Evolutionary conservation across 371 early-diverging fungal species (phyloP).

Genomic region (Rhizomucor miehei): DNA sequence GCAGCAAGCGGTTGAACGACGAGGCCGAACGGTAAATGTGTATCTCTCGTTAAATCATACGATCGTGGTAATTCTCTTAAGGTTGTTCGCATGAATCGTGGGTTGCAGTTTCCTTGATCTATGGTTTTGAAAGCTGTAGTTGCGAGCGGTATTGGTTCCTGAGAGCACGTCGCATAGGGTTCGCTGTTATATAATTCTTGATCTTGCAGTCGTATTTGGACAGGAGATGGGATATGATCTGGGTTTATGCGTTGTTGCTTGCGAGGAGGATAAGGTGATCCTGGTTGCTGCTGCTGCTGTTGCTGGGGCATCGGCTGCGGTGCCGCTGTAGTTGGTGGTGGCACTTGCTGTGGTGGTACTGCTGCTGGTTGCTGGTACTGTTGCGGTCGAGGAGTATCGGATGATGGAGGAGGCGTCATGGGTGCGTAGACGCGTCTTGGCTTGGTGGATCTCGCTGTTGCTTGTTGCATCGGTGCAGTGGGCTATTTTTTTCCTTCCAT

Average conservation of each 20-base stretch:
- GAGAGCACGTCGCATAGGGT: constrained; percentile 70
- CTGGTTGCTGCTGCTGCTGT: constrained; percentile 11
- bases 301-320: constrained; percentile 9
- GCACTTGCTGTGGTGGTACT: constrained; percentile 11
- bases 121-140: constrained; percentile 74
- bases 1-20: constrained; percentile 92
- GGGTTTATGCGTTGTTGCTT: constrained; percentile 74
- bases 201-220: constrained; percentile 77
- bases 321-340: constrained; percentile 3
- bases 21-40: constrained; percentile 83
- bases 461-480: constrained; percentile 14
- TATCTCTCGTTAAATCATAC: constrained; percentile 71
- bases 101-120: constrained; percentile 94
- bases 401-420: constrained; percentile 3
- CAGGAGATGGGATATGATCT: constrained; percentile 90
- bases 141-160: constrained; percentile 71
- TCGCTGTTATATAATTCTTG: constrained; percentile 59
- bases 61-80: constrained; percentile 80
- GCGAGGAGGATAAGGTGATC: constrained; percentile 1
- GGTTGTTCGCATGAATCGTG: constrained; percentile 90
- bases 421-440: constrained; percentile 31
- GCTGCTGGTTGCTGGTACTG: constrained; percentile 4
- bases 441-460: too few relatives aligned
- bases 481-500: not conserved
- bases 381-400: not conserved